A percentile compares a stretch with the other conserved stretches of the same genome.
phyloP scores from a whole-genome alignment of 768 basidiomycete species.

The Calocybe cyanea region DNA sequence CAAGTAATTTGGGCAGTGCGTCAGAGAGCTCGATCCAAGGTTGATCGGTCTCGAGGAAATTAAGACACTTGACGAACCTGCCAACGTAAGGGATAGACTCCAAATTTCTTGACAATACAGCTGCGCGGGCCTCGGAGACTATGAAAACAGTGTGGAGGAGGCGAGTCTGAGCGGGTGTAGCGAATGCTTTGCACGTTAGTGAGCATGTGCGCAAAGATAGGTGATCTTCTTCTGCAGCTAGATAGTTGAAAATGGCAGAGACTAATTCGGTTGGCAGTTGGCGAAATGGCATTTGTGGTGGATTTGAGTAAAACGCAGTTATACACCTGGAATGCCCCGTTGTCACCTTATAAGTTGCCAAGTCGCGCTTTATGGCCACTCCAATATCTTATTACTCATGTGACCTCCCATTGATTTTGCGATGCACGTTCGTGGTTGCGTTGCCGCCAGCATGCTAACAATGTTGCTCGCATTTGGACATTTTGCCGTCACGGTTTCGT shows the following conservation, averaged over 20 bases:
- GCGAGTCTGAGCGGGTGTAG: neutral
- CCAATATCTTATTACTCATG: too few relatives aligned
- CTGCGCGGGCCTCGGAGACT: neutral
- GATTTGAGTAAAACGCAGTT: too few relatives aligned
- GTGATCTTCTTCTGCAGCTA: neutral
- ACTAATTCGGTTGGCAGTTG: neutral
- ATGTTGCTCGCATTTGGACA: too few relatives aligned
- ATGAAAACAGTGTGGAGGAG: constrained; percentile 2
- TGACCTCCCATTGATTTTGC: too few relatives aligned
- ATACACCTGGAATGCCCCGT: too few relatives aligned
- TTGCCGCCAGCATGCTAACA: too few relatives aligned
- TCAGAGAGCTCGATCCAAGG: neutral
- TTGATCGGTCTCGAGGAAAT: neutral
- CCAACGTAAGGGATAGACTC: constrained; percentile 7
- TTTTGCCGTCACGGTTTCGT: too few relatives aligned
- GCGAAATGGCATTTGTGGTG: neutral
- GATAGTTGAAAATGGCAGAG: neutral
- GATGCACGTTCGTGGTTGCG: too few relatives aligned
- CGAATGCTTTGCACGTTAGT: neutral
- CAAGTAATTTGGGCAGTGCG: neutral
- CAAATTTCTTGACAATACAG: neutral
- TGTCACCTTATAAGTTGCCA: too few relatives aligned
- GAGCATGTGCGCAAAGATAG: neutral
- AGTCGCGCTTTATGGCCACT: too few relatives aligned
- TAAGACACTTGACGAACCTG: constrained; percentile 4